Percentiles rank a stretch among this genome's conserved stretches.
These are phyloP conservation scores for Byssochlamys sp. DNA, from an alignment of 2,329 filamentous ascomycete genomes.

Conservation along the genomic window DNA sequence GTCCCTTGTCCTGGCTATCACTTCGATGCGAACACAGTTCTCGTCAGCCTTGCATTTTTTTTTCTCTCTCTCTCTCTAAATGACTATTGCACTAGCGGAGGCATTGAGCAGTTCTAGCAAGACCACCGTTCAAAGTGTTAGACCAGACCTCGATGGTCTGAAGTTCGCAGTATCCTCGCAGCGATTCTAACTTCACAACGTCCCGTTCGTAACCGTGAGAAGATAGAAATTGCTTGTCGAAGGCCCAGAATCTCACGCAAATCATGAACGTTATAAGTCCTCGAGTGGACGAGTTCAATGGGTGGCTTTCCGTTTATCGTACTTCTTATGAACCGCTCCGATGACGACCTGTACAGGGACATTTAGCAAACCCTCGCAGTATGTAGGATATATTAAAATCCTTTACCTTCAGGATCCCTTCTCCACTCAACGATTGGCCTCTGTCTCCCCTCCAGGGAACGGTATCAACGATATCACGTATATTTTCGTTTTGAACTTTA, in stretches of 20 bases:
- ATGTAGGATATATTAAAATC: background rate
- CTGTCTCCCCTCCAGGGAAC: conserved; percentile 56
- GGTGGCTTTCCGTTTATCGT: conserved; percentile 42
- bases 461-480: conserved; percentile 88
- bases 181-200: too few relatives aligned
- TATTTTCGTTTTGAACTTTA: conserved; percentile 31
- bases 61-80: too few relatives aligned
- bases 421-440: conserved; percentile 49
- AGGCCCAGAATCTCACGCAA: background rate
- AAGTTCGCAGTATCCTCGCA: too few relatives aligned
- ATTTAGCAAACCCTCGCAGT: background rate
- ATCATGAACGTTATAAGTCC: background rate
- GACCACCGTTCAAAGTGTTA: too few relatives aligned
- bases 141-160: too few relatives aligned
- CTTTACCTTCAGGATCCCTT: conserved; percentile 61
- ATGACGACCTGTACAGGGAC: conserved; percentile 46
- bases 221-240: background rate
- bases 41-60: too few relatives aligned
- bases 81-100: too few relatives aligned
- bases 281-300: conserved; percentile 8
- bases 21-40: too few relatives aligned
- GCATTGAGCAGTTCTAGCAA: too few relatives aligned
- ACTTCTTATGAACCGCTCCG: conserved; percentile 60
- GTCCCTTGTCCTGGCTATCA: too few relatives aligned
- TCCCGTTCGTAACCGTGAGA: background rate